Evolutionary conservation across 2,329 filamentous ascomycete genomes (phyloP).

Genomic region (Penicillium digitatum): DNA sequence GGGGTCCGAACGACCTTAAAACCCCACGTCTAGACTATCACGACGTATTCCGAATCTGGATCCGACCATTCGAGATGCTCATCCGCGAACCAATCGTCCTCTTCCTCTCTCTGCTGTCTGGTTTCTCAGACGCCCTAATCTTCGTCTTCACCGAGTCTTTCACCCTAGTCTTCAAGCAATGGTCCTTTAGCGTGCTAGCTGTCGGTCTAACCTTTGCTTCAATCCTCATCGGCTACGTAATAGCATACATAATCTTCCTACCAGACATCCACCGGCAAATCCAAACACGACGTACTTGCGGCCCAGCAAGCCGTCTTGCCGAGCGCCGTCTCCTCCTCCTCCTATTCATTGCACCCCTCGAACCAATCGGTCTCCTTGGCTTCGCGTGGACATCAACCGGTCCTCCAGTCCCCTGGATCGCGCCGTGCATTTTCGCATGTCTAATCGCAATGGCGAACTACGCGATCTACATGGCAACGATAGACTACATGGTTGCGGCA

Average conservation of each 20-base stretch:
- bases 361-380: constrained; percentile 60
- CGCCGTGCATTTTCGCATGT: constrained; percentile 60
- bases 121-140: constrained; percentile 70
- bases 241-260: constrained; percentile 59
- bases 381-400: constrained; percentile 67
- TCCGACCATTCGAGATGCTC: constrained; percentile 68
- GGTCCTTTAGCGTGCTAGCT: constrained; percentile 56
- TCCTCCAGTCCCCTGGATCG: constrained; percentile 63
- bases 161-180: constrained; percentile 63
- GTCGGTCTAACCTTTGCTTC: constrained; percentile 61
- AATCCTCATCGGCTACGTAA: constrained; percentile 61
- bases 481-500: constrained; percentile 73
- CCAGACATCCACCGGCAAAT: constrained; percentile 46
- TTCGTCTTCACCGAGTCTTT: constrained; percentile 76
- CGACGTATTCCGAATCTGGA: constrained; percentile 48
- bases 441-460: constrained; percentile 72
- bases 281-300: constrained; percentile 36
- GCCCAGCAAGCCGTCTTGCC: constrained; percentile 52
- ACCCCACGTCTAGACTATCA: constrained; percentile 46
- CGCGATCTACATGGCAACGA: constrained; percentile 70
- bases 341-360: constrained; percentile 53
- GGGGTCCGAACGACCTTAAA: constrained; percentile 59
- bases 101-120: constrained; percentile 64
- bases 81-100: constrained; percentile 70
- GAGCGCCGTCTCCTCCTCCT: constrained; percentile 64